Evolutionary conservation across 495 filamentous ascomycete genomes (phyloP).

Genomic region (Clohesyomyces aquaticus): DNA sequence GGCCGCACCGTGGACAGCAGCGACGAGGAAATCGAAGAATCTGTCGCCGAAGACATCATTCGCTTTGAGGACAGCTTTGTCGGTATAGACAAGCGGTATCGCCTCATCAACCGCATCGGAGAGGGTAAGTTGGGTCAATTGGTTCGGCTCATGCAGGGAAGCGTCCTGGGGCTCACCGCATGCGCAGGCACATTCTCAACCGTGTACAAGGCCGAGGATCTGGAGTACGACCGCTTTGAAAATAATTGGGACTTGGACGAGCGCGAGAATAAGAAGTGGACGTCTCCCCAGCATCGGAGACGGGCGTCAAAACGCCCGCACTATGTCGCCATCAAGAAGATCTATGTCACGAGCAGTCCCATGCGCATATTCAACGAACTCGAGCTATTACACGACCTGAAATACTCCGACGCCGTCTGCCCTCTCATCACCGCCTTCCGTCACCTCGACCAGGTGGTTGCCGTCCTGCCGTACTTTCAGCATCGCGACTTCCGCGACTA

Average conservation of each 20-base stretch:
- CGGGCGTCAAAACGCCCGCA: conserved; percentile 16
- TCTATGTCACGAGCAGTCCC: conserved; percentile 96
- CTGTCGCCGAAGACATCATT: conserved; percentile 81
- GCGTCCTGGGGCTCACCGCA: conserved; percentile 17
- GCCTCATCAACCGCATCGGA: conserved; percentile 93
- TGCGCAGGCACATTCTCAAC: conserved; percentile 88
- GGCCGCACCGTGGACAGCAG: conserved; percentile 43
- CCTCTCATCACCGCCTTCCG: conserved; percentile 96
- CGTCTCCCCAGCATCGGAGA: conserved; percentile 57
- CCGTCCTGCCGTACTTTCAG: conserved; percentile 91
- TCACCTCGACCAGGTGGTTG: conserved; percentile 90
- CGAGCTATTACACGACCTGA: conserved; percentile 89
- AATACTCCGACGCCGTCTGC: conserved; percentile 79
- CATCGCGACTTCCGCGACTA: conserved; percentile 96
- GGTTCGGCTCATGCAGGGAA: conserved; percentile 22
- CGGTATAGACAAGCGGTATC: conserved; percentile 79
- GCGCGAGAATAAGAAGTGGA: conserved; percentile 65
- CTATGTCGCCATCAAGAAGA: conserved; percentile 97
- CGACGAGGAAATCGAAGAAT: conserved; percentile 66
- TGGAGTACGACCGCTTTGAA: conserved; percentile 79
- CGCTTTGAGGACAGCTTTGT: conserved; percentile 79
- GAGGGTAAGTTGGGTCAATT: conserved; percentile 66
- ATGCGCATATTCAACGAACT: conserved; percentile 94
- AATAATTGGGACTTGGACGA: conserved; percentile 85
- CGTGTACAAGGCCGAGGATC: conserved; percentile 97